These are phyloP conservation scores for Fusarium verrucosum DNA, from an alignment of 2,329 filamentous ascomycete genomes.

Conservation along the genomic window DNA sequence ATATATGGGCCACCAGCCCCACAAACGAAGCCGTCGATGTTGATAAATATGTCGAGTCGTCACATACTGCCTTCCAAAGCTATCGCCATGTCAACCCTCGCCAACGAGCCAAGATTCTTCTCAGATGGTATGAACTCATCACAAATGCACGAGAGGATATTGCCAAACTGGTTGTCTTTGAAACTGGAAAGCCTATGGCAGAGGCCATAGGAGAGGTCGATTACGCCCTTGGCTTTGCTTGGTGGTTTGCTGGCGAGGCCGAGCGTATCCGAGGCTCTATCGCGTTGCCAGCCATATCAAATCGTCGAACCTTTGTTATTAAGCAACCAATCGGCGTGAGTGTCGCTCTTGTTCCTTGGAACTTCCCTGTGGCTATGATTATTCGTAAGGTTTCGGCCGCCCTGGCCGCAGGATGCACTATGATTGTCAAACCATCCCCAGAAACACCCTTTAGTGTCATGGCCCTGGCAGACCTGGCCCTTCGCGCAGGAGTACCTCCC, in stretches of 20 bases:
- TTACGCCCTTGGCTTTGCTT: slow-evolving; percentile 62
- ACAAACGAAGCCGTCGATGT: slow-evolving; percentile 43
- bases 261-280: slow-evolving; percentile 59
- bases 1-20: not conserved
- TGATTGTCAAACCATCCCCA: slow-evolving; percentile 77
- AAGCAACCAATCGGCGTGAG: slow-evolving; percentile 60
- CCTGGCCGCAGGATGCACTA: slow-evolving; percentile 77
- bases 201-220: slow-evolving; percentile 65
- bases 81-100: slow-evolving; percentile 52
- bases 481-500: slow-evolving; percentile 76
- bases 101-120: slow-evolving; percentile 46
- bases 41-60: slow-evolving; percentile 23
- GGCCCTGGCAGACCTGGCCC: slow-evolving; percentile 72
- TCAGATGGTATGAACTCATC: slow-evolving; percentile 52
- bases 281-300: slow-evolving; percentile 56
- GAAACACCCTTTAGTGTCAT: slow-evolving; percentile 79
- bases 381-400: slow-evolving; percentile 60
- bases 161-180: slow-evolving; percentile 52
- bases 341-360: slow-evolving; percentile 58
- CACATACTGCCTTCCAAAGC: slow-evolving; percentile 49
- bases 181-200: slow-evolving; percentile 67
- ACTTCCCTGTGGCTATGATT: slow-evolving; percentile 67
- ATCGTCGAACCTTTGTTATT: slow-evolving; percentile 71
- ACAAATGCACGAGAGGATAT: slow-evolving; percentile 50
- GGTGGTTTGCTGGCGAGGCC: slow-evolving; percentile 66